These are phyloP conservation scores for Dactylellina haptotyla DNA, from an alignment of 2,329 filamentous ascomycete genomes.

Conservation along the genomic window DNA sequence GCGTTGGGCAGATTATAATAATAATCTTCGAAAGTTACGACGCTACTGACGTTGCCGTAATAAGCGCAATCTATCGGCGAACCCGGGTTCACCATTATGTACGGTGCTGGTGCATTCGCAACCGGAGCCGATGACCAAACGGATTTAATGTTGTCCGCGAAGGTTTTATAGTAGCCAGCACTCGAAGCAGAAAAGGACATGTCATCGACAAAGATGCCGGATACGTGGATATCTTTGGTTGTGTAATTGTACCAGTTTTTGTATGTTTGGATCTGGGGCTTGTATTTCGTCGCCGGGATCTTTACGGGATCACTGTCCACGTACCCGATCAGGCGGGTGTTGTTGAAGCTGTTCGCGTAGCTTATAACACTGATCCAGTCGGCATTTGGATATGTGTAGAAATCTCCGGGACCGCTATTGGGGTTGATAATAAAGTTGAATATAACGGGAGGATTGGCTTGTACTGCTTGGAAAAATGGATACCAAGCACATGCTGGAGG, in stretches of 20 bases:
- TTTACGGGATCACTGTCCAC: slow-evolving; percentile 26
- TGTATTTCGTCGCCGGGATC: slow-evolving; percentile 14
- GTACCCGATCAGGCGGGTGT: slow-evolving; percentile 32
- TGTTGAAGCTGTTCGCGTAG: slow-evolving; percentile 27
- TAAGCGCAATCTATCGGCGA: slow-evolving; percentile 30
- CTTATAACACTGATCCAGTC: slow-evolving; percentile 33
- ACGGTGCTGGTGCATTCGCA: slow-evolving; percentile 6
- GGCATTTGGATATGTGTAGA: slow-evolving; percentile 12
- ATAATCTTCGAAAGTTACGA: slow-evolving; percentile 40
- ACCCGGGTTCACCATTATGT: slow-evolving; percentile 46
- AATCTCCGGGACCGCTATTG: slow-evolving; percentile 20
- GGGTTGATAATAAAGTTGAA: slow-evolving; percentile 37
- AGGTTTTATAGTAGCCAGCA: slow-evolving; percentile 16
- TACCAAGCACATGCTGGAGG: slow-evolving; percentile 20
- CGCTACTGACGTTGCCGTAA: slow-evolving; percentile 24
- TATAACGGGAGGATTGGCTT: slow-evolving; percentile 11
- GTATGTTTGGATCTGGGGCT: slow-evolving; percentile 25
- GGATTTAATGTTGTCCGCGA: slow-evolving; percentile 25
- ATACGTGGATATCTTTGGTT: slow-evolving; percentile 19
- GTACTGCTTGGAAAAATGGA: slow-evolving; percentile 32
- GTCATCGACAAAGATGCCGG: slow-evolving; percentile 44
- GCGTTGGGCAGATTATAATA: slow-evolving; percentile 17
- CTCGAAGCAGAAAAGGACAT: slow-evolving; percentile 9
- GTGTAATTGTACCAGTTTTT: slow-evolving; percentile 29
- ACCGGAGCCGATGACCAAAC: slow-evolving; percentile 10